phyloP scores from a whole-genome alignment of 2,329 filamentous ascomycete species.

The Diplodia corticola region DNA sequence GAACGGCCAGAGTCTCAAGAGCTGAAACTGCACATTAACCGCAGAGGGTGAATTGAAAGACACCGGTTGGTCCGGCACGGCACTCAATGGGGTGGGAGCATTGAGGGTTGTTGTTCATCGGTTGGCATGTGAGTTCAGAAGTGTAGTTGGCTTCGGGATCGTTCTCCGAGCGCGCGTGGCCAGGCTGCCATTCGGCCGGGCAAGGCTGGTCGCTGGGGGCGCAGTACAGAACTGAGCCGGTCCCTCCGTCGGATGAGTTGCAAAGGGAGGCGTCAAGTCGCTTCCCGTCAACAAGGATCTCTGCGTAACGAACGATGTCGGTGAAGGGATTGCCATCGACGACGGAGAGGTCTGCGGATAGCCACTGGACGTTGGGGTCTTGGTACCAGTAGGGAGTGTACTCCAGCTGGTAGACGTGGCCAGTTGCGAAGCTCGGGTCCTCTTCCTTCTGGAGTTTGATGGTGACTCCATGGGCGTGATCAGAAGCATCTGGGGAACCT shows the following conservation, averaged over 20 bases:
- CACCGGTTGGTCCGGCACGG: not conserved
- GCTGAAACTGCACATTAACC: not conserved
- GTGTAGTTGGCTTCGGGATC: not conserved
- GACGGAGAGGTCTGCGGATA: not conserved
- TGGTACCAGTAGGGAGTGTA: not conserved
- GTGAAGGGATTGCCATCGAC: not conserved
- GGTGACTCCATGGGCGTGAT: not conserved
- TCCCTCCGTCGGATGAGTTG: not conserved
- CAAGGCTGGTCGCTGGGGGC: not conserved
- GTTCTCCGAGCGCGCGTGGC: not conserved
- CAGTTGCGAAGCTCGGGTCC: not conserved
- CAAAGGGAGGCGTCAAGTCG: not conserved
- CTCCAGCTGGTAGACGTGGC: constrained; percentile 6
- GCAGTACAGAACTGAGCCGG: not conserved
- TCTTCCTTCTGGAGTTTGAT: not conserved
- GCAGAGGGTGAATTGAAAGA: not conserved
- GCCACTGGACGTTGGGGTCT: too few relatives aligned
- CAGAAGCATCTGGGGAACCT: not conserved
- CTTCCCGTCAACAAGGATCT: not conserved
- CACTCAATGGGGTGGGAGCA: not conserved
- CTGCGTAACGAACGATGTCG: not conserved
- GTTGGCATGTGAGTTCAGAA: too few relatives aligned
- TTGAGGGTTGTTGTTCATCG: not conserved
- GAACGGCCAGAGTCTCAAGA: not conserved
- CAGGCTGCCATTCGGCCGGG: not conserved